phyloP scores from a whole-genome alignment of 2,329 filamentous ascomycete genomes.

The Fusarium brachygibbosum region DNA sequence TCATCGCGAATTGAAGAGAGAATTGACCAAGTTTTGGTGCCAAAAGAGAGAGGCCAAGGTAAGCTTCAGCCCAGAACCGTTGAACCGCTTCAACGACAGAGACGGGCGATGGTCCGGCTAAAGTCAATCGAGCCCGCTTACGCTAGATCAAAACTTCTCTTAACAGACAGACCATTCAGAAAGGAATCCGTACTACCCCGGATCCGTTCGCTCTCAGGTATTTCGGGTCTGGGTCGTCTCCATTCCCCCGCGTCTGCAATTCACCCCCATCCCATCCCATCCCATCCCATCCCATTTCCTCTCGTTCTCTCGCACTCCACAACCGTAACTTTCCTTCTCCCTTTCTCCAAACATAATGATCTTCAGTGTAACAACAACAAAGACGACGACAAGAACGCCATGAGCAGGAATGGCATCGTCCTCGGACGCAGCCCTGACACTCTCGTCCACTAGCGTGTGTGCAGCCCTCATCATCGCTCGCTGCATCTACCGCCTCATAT shows the following conservation, averaged over 20 bases:
- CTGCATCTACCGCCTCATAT: conserved; percentile 48
- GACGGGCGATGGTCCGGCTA: not conserved
- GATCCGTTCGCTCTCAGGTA: not conserved
- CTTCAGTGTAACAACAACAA: not conserved
- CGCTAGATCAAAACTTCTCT: not conserved
- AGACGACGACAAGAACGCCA: not conserved
- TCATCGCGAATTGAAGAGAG: not conserved
- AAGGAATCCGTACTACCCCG: not conserved
- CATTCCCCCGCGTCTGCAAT: conserved; percentile 13
- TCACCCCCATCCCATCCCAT: not conserved
- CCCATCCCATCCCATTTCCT: not conserved
- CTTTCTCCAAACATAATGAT: conserved; percentile 13
- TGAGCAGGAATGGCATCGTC: conserved; percentile 43
- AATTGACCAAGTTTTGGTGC: not conserved
- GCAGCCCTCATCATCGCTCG: conserved; percentile 49
- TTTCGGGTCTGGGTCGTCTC: not conserved
- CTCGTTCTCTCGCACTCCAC: not conserved
- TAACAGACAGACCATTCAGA: not conserved
- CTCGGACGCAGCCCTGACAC: conserved; percentile 46
- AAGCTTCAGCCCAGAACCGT: not conserved
- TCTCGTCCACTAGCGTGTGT: conserved; percentile 49
- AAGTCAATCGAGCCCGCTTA: conserved; percentile 1
- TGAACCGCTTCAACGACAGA: not conserved
- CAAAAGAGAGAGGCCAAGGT: not conserved
- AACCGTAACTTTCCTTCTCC: not conserved